These are phyloP conservation scores for Nannizzia gypsea DNA, from an alignment of 2,329 filamentous ascomycete genomes.

Conservation along the genomic window DNA sequence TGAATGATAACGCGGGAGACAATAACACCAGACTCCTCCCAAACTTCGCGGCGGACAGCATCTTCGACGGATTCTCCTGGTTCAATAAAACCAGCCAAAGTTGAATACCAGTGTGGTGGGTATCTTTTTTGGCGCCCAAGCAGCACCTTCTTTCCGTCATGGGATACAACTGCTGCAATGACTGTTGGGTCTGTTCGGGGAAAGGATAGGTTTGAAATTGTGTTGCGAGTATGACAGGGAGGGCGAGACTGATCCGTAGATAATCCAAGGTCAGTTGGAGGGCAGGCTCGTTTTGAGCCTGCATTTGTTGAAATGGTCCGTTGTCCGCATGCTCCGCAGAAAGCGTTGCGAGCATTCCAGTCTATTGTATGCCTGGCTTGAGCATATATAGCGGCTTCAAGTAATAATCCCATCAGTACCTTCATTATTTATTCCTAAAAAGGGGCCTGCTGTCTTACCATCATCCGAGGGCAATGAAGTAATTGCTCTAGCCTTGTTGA, in stretches of 20 bases:
- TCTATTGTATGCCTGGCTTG: conserved; percentile 80
- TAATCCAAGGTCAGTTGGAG: conserved; percentile 32
- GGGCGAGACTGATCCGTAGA: conserved; percentile 36
- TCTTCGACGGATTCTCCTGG: conserved; percentile 78
- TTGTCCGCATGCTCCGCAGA: conserved; percentile 79
- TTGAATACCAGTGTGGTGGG: conserved; percentile 77
- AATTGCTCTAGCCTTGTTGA: conserved; percentile 55
- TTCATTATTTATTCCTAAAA: background rate
- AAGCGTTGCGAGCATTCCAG: conserved; percentile 89
- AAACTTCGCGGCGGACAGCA: conserved; percentile 69
- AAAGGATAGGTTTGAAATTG: conserved; percentile 82
- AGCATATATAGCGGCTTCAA: conserved; percentile 71
- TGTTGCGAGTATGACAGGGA: conserved; percentile 68
- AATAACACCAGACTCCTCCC: conserved; percentile 70
- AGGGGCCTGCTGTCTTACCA: conserved; percentile 35
- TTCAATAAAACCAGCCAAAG: conserved; percentile 76
- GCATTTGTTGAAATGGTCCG: conserved; percentile 50
- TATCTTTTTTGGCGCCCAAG: conserved; percentile 77
- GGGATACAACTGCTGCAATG: conserved; percentile 83
- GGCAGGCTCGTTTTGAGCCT: conserved; percentile 35
- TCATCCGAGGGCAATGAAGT: conserved; percentile 50
- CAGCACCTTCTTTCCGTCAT: conserved; percentile 63
- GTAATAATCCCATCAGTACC: too few species aligned
- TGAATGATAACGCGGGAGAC: conserved; percentile 71
- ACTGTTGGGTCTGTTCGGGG: conserved; percentile 88